A percentile compares a stretch with the other conserved stretches of the same genome.
These are phyloP conservation scores for Globisporangium spinosum DNA, from an alignment of 352 stramenopile species.

Conservation along the genomic window DNA sequence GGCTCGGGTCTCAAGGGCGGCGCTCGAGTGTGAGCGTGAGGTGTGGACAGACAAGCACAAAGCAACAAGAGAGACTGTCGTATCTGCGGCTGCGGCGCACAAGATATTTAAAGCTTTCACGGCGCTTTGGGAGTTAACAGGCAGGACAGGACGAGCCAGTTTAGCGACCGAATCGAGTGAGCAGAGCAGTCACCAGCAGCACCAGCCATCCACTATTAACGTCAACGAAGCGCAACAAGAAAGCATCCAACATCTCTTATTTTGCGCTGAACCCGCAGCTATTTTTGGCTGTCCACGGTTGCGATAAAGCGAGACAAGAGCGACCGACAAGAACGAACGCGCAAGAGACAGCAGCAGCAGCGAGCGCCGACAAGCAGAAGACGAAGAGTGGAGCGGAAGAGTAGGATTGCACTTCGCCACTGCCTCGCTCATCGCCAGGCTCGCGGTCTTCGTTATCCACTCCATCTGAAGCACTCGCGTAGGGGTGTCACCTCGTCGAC, in stretches of 20 bases:
- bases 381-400: not conserved
- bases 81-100: not conserved
- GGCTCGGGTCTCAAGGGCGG: not conserved
- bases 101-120: not conserved
- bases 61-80: not conserved
- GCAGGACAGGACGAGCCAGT: not conserved
- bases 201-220: not conserved
- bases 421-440: not conserved
- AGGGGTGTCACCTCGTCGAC: not conserved
- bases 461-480: not conserved
- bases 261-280: not conserved
- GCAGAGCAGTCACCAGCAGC: not conserved
- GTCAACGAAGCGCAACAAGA: not conserved
- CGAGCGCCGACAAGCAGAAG: not conserved
- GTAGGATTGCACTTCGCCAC: not conserved
- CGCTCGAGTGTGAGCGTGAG: not conserved
- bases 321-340: conserved; percentile 1
- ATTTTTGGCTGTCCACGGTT: not conserved
- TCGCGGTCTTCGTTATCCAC: not conserved
- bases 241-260: not conserved
- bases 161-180: not conserved
- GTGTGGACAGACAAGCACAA: not conserved
- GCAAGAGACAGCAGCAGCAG: not conserved
- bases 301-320: not conserved
- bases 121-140: not conserved